Conservation (phyloP, 75 land plant genomes). For the Isoetes taiwanensis region DNA sequence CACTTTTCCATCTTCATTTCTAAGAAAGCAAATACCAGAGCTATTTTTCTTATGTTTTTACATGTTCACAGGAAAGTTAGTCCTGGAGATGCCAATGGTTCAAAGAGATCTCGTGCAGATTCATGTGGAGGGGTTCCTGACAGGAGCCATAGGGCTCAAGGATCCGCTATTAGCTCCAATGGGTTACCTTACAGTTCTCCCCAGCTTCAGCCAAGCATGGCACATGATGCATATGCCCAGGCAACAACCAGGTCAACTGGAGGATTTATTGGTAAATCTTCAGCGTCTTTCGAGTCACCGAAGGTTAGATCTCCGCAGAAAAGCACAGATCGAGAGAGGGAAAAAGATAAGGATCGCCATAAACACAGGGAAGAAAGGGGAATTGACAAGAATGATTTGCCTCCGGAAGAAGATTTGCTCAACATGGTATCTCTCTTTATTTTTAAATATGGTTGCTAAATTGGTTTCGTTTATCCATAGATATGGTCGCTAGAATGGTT, state of each 20-base stretch:
- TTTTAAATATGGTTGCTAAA: too few species aligned
- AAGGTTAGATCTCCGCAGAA: background rate
- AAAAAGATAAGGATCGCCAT: constrained; percentile 12
- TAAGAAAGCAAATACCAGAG: too few species aligned
- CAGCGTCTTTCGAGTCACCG: too few species aligned
- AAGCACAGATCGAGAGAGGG: constrained; percentile 16
- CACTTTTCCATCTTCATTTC: too few species aligned
- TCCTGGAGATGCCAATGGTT: background rate
- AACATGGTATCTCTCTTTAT: constrained; percentile 44
- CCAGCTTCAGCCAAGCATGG: too few species aligned
- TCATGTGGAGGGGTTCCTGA: background rate
- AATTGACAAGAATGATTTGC: constrained; percentile 21
- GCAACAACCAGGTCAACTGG: constrained; percentile 11
- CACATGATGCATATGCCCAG: background rate
- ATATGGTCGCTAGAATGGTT: too few species aligned
- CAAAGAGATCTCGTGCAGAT: background rate
- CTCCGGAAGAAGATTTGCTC: constrained; percentile 57
- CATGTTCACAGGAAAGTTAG: background rate
- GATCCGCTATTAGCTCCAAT: too few species aligned
- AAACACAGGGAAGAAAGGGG: constrained; percentile 18
- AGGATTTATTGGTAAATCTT: too few species aligned
- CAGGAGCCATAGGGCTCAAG: background rate
- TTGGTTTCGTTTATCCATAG: too few species aligned
- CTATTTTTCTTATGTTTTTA: too few species aligned
- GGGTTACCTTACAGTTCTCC: too few species aligned